Evolutionary conservation across 257 asterid genomes (phyloP).

Genomic region (Solanum appendiculatum): DNA sequence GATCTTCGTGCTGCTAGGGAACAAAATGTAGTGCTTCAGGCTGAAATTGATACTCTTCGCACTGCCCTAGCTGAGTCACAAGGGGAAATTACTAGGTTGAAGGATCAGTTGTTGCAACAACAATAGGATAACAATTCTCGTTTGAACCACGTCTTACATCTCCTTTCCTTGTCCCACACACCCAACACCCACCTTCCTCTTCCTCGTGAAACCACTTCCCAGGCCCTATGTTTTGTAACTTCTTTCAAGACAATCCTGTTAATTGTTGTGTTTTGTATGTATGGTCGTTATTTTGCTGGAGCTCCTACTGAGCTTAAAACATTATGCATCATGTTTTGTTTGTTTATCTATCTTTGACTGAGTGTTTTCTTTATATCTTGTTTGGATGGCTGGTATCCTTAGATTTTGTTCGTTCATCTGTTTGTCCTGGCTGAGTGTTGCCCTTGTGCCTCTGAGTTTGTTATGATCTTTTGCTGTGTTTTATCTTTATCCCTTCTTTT

Average conservation of each 20-base stretch:
- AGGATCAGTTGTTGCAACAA: neutral
- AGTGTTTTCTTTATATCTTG: neutral
- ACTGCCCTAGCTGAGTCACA: neutral
- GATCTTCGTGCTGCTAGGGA: neutral
- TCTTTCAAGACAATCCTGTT: neutral
- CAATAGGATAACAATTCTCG: neutral
- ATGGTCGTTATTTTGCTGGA: neutral
- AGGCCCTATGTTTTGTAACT: neutral
- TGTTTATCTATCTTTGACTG: neutral
- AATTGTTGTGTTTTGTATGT: no score
- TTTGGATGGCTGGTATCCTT: neutral
- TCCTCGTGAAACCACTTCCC: neutral
- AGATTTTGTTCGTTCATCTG: neutral
- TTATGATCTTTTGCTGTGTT: neutral
- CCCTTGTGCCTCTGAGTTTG: neutral
- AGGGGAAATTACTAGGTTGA: no score
- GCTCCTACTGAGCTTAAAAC: neutral
- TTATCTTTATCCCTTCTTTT: neutral
- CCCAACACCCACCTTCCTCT: no score
- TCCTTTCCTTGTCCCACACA: neutral
- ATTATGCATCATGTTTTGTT: neutral
- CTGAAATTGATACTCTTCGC: neutral
- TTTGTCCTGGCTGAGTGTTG: neutral
- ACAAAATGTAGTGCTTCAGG: accelerated
- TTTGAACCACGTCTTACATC: neutral